Evolutionary conservation across 208 protist genomes (phyloP), one percentile per base, ranked within the genome.

Genomic region (Leishmania amazonensis): DNA sequence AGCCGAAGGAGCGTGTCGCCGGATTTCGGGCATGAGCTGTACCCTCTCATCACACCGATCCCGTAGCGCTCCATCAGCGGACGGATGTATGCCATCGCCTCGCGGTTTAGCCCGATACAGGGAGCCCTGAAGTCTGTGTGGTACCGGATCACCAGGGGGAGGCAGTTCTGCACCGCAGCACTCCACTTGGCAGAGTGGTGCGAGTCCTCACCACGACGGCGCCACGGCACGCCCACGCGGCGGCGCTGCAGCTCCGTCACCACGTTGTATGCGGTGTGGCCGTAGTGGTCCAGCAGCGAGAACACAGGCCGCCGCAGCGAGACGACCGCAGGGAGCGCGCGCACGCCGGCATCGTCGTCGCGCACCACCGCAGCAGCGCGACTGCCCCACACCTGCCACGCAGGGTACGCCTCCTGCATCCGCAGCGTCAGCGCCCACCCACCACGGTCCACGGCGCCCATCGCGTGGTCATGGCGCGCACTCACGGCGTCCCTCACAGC

Each of bases 41-140:
- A n/a, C 1, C 19, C 42, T 2, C 35, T 42, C 1, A 31, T 19
- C 45, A 78, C 40, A 47, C 62, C 24, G 13, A 89, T 65, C 35
- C 68, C 64, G 77, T 89, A 89, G 40, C 88, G 88, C 64, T 89
- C 88, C 72, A 80, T 78, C 35, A 91, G 75, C 28, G 86, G 80
- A 3, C 86, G 83, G 42, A 91, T 71, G 72, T 91, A 91, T 0
- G 79, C 79, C 31, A 78, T 83, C 49, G 81, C 75, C 83, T 91
- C 85, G 7, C 51, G 65, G 51, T 67, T 83, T 11, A 91, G 79
- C 19, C 88, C 88, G 65, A 83, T 85, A 68, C 83, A 91, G 7
- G 42, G 45, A 19, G 80, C 83, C 8, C 0, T 0, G n/a, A 40
- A 65, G 60, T 65, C 60, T 3, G n/a, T 65, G 60, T 38, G 13